Base-by-base conservation (phyloP, 2,329 filamentous ascomycete genomes). In the Oidium heveae region DNA sequence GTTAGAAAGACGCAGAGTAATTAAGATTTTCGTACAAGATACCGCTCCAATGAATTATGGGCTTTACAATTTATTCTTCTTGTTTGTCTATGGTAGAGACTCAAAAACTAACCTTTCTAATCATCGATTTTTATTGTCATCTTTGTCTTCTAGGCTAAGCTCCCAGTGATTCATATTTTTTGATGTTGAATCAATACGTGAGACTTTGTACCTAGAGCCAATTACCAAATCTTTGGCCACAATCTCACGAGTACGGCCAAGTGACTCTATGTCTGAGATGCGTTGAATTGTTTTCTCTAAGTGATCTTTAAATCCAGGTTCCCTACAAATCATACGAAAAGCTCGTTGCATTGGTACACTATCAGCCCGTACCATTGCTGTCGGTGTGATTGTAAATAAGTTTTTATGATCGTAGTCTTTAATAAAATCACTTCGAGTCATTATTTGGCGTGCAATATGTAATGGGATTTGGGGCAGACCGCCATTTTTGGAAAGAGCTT, bases 351-450 rank as follows among this genome's bases (percentile, higher is more conserved):
- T 98, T 1, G 91, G 91, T 28, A 98, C 89, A 1, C 82, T 89
- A 66, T 93, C 89, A 1, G 91, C 91, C 50, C 91, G 80, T 8
- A 98, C 91, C 66, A 84, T 82, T 16, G 88, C 86, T 43, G 76
- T 75, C 56, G 81, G 86, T 57, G 93, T 89, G 63, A 98, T 96
- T 58, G 85, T 91, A 69, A 96, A 95, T 56, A 98, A 77, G 65
- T 96, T 96, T 57, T 91, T 77, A 59, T 91, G 85, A 68, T 98
- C 91, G 64, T 96, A 88, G 57, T 80, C 75, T 60, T 91, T 80
- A 62, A 96, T 88, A 66, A 96, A 98, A 67, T 98, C 91, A 56
- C 86, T 82, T 54, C 91, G 76, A 15, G 91, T 96, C 89, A 95
- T 95, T 65, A 95, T 82, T 67, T 95, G 76, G 58, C 89, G 82